Base-by-base conservation (phyloP, 768 basidiomycete genomes). In the Guyanaporus albipodus region DNA sequence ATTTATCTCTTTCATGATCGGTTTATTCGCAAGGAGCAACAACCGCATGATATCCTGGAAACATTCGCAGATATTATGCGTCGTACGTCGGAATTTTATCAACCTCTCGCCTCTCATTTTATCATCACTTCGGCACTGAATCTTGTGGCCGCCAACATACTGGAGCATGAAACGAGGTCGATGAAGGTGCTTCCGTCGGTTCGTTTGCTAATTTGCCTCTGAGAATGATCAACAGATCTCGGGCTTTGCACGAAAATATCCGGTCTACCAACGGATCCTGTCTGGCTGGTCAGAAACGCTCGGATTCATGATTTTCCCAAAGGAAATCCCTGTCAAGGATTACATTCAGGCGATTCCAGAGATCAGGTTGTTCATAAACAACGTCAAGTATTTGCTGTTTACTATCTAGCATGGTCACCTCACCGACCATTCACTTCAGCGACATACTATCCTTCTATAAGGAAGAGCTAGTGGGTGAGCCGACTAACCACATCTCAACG, bases 371-470 rank as follows among this genome's bases (percentile, higher is more conserved):
- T 67, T 64, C 49, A 61, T 70, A 22, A 57, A 66, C 23, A 64
- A 67, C 19, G 59, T 49, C 39, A 74, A 74, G 74, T 74, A 19
- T 42, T 69, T 62, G 8, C 11, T 21, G 15, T 21, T 14, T 19
- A 7, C 5, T 34, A 10, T 29, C 24, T 26, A 19, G n/a, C 2
- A 9, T 32, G 6, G 18, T n/a, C 27, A 3, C 2, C 48, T 26
- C 12, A 24, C n/a, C 35, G 5, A 44, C 10, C 7, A 15, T 15
- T 2, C 21, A 4, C 21, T 57, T 32, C 19, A 73, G 72, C 46
- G 72, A 74, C 28, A 53, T 73, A 23, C 51, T 72, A 2, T 73
- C 67, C 0, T 73, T 73, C 44, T 69, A 73, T 47, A 66, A 74
- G 46, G 73, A 74, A 59, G 72, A 73, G 41, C 43, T 59, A 2